These are phyloP conservation scores for Sclerotinia trifoliorum DNA, from an alignment of 2,329 filamentous ascomycete genomes.

Conservation along the genomic window DNA sequence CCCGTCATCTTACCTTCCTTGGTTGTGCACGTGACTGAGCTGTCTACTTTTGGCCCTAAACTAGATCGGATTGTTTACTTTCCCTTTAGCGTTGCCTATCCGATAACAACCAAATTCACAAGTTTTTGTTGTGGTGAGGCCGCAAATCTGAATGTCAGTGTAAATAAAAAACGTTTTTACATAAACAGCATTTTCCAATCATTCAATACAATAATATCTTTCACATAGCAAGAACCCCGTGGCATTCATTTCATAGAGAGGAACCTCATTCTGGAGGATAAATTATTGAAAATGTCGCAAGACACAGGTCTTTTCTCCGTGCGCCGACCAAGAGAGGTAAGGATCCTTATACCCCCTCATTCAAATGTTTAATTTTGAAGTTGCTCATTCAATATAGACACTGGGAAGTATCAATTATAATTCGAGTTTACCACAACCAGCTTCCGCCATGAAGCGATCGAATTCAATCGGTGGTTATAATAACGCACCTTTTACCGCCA, in stretches of 20 bases:
- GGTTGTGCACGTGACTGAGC: not conserved
- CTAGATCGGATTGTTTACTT: slow-evolving; percentile 23
- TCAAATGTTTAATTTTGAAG: slow-evolving; percentile 5
- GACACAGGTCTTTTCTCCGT: slow-evolving; percentile 87
- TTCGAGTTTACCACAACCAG: slow-evolving; percentile 82
- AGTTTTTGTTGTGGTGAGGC: slow-evolving; percentile 17
- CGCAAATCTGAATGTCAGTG: slow-evolving; percentile 4
- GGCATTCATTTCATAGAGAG: not conserved
- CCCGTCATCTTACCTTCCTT: not conserved
- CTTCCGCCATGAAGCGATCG: slow-evolving; percentile 90
- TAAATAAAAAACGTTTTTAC: slow-evolving; percentile 4
- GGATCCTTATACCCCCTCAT: slow-evolving; percentile 32
- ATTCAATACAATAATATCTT: slow-evolving; percentile 7
- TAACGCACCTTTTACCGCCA: slow-evolving; percentile 61
- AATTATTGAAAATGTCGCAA: slow-evolving; percentile 66
- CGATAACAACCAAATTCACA: slow-evolving; percentile 4
- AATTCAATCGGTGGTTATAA: slow-evolving; percentile 71
- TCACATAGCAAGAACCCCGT: slow-evolving; percentile 12
- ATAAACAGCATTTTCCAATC: not conserved
- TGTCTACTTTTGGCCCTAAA: slow-evolving; percentile 7
- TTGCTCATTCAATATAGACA: slow-evolving; percentile 56
- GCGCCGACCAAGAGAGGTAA: slow-evolving; percentile 85
- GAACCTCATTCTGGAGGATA: slow-evolving; percentile 5
- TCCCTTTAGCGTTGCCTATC: slow-evolving; percentile 8
- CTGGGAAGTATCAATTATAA: slow-evolving; percentile 81